A percentile compares a stretch with the other conserved stretches of the same genome.
Conservation (phyloP, 495 filamentous ascomycete genomes). For the Hyaloscypha variabilis region DNA sequence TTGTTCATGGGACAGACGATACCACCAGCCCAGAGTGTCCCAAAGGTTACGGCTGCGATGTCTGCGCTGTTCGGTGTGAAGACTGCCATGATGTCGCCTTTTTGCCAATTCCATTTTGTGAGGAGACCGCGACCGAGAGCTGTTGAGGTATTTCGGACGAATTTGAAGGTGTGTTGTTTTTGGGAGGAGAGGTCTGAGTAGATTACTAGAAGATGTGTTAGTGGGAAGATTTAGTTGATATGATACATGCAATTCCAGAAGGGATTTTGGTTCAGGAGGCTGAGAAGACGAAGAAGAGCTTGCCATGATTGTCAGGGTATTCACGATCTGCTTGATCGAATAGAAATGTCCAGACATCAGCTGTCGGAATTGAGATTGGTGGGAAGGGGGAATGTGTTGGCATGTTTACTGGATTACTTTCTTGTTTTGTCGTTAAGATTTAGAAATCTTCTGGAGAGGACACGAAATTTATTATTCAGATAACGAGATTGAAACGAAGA, state of each 20-base stretch:
- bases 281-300: not conserved
- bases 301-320: slow-evolving; percentile 56
- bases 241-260: no score
- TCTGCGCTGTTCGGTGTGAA: not conserved
- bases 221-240: slow-evolving; percentile 27
- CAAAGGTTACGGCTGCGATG: not conserved
- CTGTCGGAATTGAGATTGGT: slow-evolving; percentile 58
- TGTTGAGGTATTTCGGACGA: slow-evolving; percentile 46
- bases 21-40: slow-evolving; percentile 1
- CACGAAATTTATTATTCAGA: no score
- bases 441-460: no score
- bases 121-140: not conserved
- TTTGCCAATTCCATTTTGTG: not conserved
- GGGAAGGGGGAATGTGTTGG: slow-evolving; percentile 40
- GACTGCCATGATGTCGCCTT: not conserved
- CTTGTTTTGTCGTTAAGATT: no score
- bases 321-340: slow-evolving; percentile 65
- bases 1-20: not conserved
- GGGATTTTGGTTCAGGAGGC: no score
- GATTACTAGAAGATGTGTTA: slow-evolving; percentile 57
- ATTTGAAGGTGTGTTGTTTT: slow-evolving; percentile 69
- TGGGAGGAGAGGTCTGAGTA: slow-evolving; percentile 73
- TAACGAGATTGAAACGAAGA: no score
- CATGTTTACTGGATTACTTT: slow-evolving; percentile 1
- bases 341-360: slow-evolving; percentile 73